phyloP scores from a whole-genome alignment of 176 grass and related monocot species.

The Ampelocalamus luodianensis region DNA sequence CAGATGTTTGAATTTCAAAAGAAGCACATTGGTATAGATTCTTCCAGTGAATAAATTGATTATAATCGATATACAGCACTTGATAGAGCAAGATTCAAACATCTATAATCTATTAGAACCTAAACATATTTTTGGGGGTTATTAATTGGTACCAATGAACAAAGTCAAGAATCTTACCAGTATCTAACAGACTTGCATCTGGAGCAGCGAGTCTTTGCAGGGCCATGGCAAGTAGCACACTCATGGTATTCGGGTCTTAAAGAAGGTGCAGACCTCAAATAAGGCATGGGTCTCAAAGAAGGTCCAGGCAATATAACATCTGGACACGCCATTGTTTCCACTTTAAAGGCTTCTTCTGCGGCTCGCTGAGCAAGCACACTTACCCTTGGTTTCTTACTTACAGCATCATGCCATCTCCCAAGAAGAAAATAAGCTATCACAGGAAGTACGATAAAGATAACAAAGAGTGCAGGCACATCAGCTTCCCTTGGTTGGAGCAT shows the following conservation, averaged over 20 bases:
- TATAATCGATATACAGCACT: constrained; percentile 4
- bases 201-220: constrained; percentile 91
- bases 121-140: constrained; percentile 25
- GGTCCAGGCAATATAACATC: constrained; percentile 58
- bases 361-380: constrained; percentile 74
- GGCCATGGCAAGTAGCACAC: constrained; percentile 85
- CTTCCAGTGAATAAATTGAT: not conserved
- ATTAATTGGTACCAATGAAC: constrained; percentile 9
- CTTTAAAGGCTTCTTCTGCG: constrained; percentile 75
- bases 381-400: constrained; percentile 73
- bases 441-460: constrained; percentile 83
- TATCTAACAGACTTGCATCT: constrained; percentile 99
- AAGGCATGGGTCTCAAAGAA: constrained; percentile 61
- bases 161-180: constrained; percentile 62
- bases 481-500: constrained; percentile 98
- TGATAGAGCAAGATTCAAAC: constrained; percentile 8
- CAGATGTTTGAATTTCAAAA: not conserved
- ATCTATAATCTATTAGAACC: not conserved
- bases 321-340: constrained; percentile 71
- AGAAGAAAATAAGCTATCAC: constrained; percentile 90
- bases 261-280: constrained; percentile 53
- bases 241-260: constrained; percentile 70
- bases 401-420: constrained; percentile 82
- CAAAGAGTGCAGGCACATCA: constrained; percentile 81
- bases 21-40: constrained; percentile 2